Evolutionary conservation across 2,329 filamentous ascomycete species (phyloP), one percentile per base, ranked within the genome.

Genomic region (Beauveria varroae): DNA sequence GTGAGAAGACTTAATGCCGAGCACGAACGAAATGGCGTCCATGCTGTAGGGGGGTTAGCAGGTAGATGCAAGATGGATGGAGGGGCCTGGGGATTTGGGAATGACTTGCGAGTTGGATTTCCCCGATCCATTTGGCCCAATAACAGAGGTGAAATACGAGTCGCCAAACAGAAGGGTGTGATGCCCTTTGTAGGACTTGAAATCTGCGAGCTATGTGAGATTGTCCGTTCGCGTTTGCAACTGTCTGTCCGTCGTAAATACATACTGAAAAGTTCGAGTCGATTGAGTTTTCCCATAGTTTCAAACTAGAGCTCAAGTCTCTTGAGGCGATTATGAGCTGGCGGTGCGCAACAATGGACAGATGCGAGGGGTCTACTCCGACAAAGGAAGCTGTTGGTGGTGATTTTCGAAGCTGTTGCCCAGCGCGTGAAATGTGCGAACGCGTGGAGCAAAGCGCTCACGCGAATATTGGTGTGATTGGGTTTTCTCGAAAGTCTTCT

Each of bases 161-260:
- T 99, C 93, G 71, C 93, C 93, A 70, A 99, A 97, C 58, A 97
- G 85, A 50, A 99, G 86, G 63, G 86, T 88, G 78, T 99, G 95
- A 70, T 97, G 93, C 62, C 93, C 95, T 76, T 96, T 96, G 81
- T 99, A 99, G 69, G 95, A 98, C 79, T 99, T 99, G 86, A 99
- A 99, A 80, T 99, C 90, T 95, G 14, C 41, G 60, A 46, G 62
- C 58, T 54, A 58, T 37, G 47, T 59, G 22, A 59, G 56, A 30
- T 43, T 52, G 26, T 59, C 46, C 10, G 18, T 24, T 41, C 47
- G 26, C 37, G 24, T 41, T 28, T 12, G 30, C 20, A 24, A 34
- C 56, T 10, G 24, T 24, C 12, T 30, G 7, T 18, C 22, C 3
- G n/a, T 40, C 50, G 50, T 26, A 53, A 30, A 40, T 37, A 53